A percentile compares a stretch with the other conserved stretches of the same genome.
Evolutionary conservation across 495 filamentous ascomycete genomes (phyloP).

Genomic region (Lasiosphaeris hirsuta): DNA sequence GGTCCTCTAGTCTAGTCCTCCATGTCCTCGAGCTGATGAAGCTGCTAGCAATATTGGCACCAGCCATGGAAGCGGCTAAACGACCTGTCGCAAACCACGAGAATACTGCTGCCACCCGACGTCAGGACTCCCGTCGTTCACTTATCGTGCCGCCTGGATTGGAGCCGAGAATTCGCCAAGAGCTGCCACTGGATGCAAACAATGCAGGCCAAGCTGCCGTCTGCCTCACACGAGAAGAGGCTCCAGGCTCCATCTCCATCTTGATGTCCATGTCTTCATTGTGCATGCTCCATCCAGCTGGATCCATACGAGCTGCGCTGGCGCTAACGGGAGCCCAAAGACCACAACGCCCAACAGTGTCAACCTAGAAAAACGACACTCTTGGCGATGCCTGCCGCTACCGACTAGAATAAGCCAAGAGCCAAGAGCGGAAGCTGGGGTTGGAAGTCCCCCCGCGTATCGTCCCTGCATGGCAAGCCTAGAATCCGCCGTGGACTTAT

Average conservation of each 20-base stretch:
- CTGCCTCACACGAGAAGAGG: no score
- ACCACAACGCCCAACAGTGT: background rate
- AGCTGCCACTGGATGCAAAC: constrained; percentile 9
- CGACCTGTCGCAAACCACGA: background rate
- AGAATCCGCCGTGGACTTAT: background rate
- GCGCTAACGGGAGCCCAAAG: no score
- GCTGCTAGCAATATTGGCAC: background rate
- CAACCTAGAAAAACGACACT: background rate
- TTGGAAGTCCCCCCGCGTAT: constrained; percentile 7
- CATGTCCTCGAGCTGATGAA: no score
- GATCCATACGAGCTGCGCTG: no score
- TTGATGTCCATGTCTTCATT: no score
- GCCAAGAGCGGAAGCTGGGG: constrained; percentile 9
- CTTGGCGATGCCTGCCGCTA: background rate
- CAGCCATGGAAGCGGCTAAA: background rate
- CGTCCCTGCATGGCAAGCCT: constrained; percentile 12
- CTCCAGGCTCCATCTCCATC: no score
- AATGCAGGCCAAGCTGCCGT: background rate
- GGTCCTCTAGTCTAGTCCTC: no score
- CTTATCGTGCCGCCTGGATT: constrained; percentile 8
- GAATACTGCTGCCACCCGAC: no score
- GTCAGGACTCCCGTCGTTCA: background rate
- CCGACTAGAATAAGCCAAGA: background rate
- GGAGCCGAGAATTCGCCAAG: constrained; percentile 9
- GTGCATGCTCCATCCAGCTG: no score